A percentile compares a stretch with the other conserved stretches of the same genome.
Evolutionary conservation across 2,329 filamentous ascomycete genomes (phyloP).

Genomic region (Cladophialophora chaetospira): DNA sequence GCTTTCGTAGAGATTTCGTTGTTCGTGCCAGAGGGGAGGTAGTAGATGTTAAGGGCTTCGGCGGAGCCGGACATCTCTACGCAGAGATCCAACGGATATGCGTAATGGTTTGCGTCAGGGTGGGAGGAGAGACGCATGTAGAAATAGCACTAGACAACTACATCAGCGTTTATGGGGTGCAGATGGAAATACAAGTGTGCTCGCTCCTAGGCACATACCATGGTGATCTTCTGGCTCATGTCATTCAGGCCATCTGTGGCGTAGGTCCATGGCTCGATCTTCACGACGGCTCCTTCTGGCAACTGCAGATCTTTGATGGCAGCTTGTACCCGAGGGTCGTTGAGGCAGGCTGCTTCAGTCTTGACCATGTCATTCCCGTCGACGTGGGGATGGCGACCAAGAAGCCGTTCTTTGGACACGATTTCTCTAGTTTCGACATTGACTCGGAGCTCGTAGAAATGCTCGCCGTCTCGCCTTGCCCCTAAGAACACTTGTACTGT

Average conservation of each 20-base stretch:
- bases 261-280: conserved; percentile 60
- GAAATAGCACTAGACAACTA: conserved; percentile 37
- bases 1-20: conserved; percentile 43
- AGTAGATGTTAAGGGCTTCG: conserved; percentile 53
- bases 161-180: not conserved
- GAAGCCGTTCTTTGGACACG: conserved; percentile 37
- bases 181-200: not conserved
- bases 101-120: conserved; percentile 58
- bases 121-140: conserved; percentile 47
- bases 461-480: conserved; percentile 34
- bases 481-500: conserved; percentile 41
- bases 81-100: conserved; percentile 58
- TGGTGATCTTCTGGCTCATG: conserved; percentile 51
- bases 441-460: conserved; percentile 42
- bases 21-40: conserved; percentile 47
- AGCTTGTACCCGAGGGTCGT: conserved; percentile 46
- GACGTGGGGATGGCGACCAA: conserved; percentile 51
- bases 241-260: conserved; percentile 57
- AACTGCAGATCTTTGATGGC: conserved; percentile 49
- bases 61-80: conserved; percentile 56
- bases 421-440: conserved; percentile 33
- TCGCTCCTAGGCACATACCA: conserved; percentile 42
- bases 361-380: conserved; percentile 53
- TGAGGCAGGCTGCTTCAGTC: conserved; percentile 52
- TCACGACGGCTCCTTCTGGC: conserved; percentile 48